Evolutionary conservation across 257 asterid species (phyloP).

Genomic region (Forsythia suspensa): DNA sequence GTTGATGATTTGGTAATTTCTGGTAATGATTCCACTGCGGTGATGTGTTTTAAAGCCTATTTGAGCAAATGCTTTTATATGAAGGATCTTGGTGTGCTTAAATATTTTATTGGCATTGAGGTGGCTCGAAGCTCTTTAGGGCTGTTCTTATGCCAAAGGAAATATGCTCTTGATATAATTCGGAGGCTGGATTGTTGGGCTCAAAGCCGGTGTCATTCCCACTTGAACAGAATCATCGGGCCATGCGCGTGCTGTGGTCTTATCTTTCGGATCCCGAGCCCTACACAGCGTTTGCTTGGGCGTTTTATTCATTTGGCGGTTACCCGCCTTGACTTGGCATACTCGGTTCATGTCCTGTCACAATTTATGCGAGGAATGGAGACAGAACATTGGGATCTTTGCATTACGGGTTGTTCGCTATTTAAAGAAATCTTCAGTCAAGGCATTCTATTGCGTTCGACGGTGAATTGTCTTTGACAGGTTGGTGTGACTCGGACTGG

Average conservation of each 20-base stretch:
- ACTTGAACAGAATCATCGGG: no score
- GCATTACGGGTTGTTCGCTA: neutral
- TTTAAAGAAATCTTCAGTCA: neutral
- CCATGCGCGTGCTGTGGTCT: no score
- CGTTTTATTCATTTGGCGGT: no score
- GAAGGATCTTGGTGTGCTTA: neutral
- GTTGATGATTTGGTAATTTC: constrained; percentile 23
- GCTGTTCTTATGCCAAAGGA: no score
- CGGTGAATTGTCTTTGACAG: neutral
- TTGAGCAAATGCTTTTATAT: neutral
- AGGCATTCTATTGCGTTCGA: neutral
- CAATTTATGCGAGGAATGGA: neutral
- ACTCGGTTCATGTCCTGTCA: neutral
- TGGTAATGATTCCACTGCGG: neutral
- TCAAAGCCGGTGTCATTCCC: neutral
- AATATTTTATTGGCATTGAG: neutral
- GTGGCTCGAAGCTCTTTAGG: neutral
- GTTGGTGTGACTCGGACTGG: neutral
- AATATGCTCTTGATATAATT: neutral
- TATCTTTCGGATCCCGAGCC: no score
- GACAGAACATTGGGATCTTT: neutral
- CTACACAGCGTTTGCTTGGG: no score
- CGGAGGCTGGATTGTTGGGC: neutral
- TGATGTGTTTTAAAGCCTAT: neutral
- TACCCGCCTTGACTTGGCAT: no score